Base-by-base conservation (phyloP, 495 filamentous ascomycete genomes). In the Aspergillus asperescens region DNA sequence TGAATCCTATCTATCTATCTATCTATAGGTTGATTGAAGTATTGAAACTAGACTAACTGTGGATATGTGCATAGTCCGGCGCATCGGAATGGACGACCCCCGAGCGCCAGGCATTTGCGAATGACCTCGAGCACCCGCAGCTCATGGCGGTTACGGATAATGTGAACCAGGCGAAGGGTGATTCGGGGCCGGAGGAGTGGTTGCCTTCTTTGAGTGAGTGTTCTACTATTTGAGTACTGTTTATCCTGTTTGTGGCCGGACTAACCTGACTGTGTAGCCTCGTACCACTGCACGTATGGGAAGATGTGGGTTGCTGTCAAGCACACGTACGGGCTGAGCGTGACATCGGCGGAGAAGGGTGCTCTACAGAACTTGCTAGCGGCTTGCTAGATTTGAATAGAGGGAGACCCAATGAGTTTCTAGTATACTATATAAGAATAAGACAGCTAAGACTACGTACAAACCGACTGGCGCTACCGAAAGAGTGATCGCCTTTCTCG, bases 271-370 rank as follows among this genome's bases (percentile, higher is more conserved):
- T 2, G 16, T 20, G 39, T 29, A 69, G 77, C 65, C 1, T 78
- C 76, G n/a, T 89, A 84, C 63, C 77, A 84, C 57, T 90, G 87
- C 77, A 85, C 79, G 0, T 90, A 90, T 52, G 85, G 85, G 5
- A 74, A 77, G 62, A 79, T 82, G 67, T 90, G 82, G 79, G 74
- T 88, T 10, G 73, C 73, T 50, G 84, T 90, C 34, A 89, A 90
- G 78, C 75, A 69, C 46, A 71, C 76, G 22, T 88, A 80, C 59
- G 62, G 45, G 0, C 59, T 89, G 34, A 79, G 78, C 7, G 69
- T 88, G 25, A 87, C 77, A 0, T 62, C 68, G 28, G 74, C 71
- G 0, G 84, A 88, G 70, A 86, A 83, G 75, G 69, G 64, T 24
- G 84, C 85, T 0, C 60, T 90, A 52, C 67, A 62, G 8, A 69